Evolutionary conservation across 2,329 filamentous ascomycete genomes (phyloP).

Genomic region (Fusarium beomiforme): DNA sequence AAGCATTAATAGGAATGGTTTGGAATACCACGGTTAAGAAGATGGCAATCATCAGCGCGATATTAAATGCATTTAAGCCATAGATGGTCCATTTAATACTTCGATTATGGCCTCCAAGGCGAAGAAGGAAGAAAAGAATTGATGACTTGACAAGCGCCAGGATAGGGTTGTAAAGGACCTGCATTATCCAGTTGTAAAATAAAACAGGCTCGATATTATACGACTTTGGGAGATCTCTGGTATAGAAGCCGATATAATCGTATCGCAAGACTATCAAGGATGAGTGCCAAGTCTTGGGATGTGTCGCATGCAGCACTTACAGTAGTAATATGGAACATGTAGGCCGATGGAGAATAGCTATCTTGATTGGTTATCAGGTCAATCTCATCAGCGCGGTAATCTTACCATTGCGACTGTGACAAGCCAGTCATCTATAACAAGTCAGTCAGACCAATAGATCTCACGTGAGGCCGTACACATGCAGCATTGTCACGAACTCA

Average conservation of each 20-base stretch:
- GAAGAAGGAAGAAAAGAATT: slow-evolving; percentile 57
- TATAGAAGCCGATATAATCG: slow-evolving; percentile 30
- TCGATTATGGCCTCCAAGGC: slow-evolving; percentile 46
- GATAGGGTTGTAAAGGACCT: slow-evolving; percentile 56
- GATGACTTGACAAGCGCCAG: slow-evolving; percentile 58
- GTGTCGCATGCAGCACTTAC: not conserved
- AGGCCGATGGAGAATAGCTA: slow-evolving; percentile 29
- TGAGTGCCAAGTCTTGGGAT: fast-evolving
- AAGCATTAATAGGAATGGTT: slow-evolving; percentile 49
- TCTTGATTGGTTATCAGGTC: not conserved
- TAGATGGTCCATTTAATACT: slow-evolving; percentile 42
- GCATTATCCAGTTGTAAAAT: slow-evolving; percentile 39
- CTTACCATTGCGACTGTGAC: slow-evolving; percentile 28
- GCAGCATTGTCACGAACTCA: not conserved
- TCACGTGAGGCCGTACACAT: not conserved
- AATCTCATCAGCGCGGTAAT: not conserved
- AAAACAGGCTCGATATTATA: slow-evolving; percentile 30
- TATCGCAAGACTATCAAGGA: slow-evolving; percentile 20
- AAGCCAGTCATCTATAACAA: slow-evolving; percentile 30
- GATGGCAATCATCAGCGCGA: slow-evolving; percentile 44
- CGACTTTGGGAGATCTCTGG: slow-evolving; percentile 1
- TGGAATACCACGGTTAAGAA: slow-evolving; percentile 53
- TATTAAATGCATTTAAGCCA: slow-evolving; percentile 48
- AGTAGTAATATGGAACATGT: slow-evolving; percentile 30
- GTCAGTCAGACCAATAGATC: slow-evolving; percentile 1